phyloP scores from a whole-genome alignment of 192 early-diverging fungal genomes.

The Backusella sp. region DNA sequence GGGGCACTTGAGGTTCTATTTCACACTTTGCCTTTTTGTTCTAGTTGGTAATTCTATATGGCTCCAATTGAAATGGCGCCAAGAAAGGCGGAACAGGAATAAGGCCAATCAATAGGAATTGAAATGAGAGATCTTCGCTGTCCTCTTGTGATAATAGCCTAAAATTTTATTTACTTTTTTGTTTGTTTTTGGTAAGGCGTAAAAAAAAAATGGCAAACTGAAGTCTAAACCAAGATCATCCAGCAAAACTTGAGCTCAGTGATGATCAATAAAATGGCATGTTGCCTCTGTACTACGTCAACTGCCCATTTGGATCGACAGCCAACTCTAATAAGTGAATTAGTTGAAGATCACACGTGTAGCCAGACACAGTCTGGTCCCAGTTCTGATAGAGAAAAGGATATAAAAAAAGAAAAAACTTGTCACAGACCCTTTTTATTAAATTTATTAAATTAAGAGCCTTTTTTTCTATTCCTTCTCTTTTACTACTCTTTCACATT shows the following conservation, averaged over 20 bases:
- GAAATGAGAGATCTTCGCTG: not conserved
- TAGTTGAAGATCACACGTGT: slow-evolving; percentile 5
- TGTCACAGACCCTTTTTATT: not conserved
- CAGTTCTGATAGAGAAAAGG: not conserved
- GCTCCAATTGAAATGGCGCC: not conserved
- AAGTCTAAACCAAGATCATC: not conserved
- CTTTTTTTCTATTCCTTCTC: not conserved
- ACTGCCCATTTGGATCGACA: slow-evolving; percentile 2
- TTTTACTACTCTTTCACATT: slow-evolving; percentile 2
- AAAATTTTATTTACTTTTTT: not conserved
- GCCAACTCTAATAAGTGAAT: not conserved
- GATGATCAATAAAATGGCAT: not conserved
- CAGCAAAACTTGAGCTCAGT: not conserved
- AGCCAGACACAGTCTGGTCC: slow-evolving; percentile 1
- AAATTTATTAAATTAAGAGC: slow-evolving; percentile 6
- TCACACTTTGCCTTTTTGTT: not conserved
- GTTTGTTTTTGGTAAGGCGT: not conserved
- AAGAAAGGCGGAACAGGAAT: slow-evolving; percentile 1
- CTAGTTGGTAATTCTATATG: not conserved
- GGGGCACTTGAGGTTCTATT: not conserved
- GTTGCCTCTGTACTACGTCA: not conserved
- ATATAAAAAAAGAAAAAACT: slow-evolving; percentile 1
- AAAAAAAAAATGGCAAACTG: not conserved
- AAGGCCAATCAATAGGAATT: not conserved
- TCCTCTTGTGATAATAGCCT: not conserved